Base-by-base conservation (phyloP, 352 stramenopile genomes). In the Globisporangium viniferum region DNA sequence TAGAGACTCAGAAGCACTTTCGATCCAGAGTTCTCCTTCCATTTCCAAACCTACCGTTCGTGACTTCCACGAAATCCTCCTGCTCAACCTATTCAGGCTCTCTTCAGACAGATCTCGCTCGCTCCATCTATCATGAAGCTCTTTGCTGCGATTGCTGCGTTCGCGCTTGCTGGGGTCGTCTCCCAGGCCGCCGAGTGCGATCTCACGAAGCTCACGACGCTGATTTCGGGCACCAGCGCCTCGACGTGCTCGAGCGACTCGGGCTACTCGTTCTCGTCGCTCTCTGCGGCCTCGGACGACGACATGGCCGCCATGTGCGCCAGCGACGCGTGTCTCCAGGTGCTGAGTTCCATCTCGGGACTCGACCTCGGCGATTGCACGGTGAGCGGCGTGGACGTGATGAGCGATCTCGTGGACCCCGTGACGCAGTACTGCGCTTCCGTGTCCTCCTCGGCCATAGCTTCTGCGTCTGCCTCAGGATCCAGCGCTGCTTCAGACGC, bases 341-440 rank as follows among this genome's bases (percentile, higher is more conserved):
- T 70, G 24, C 56, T 86, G 10, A 48, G 70, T 15, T 36, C 61
- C 2, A 33, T 84, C 27, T 69, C 74, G 54, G 54, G 68, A 59
- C 61, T 73, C 12, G 68, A 65, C 14, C 73, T 80, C 6, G 64
- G 70, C 12, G 72, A 83, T 62, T 83, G 76, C 64, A 81, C 69
- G 0, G 68, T 80, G 51, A 67, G 51, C 36, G 69, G 61, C 7
- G 75, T 79, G 55, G 62, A 59, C 1, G 65, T 83, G 20, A 61
- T 78, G 55, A 54, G 64, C 9, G 65, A 77, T 48, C 67, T 83
- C 20, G 72, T 81, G 60, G 74, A 75, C 15, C 72, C 72, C 39
- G 61, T 83, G 58, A 70, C 62, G 35, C 36, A 64, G 27, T 70
- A 72, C 57, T 83, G 76, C 65, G 29, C 69, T 5, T 69, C 69